Base-by-base conservation (phyloP, 1,284 basidiomycete species). In the Pterula multifida region DNA sequence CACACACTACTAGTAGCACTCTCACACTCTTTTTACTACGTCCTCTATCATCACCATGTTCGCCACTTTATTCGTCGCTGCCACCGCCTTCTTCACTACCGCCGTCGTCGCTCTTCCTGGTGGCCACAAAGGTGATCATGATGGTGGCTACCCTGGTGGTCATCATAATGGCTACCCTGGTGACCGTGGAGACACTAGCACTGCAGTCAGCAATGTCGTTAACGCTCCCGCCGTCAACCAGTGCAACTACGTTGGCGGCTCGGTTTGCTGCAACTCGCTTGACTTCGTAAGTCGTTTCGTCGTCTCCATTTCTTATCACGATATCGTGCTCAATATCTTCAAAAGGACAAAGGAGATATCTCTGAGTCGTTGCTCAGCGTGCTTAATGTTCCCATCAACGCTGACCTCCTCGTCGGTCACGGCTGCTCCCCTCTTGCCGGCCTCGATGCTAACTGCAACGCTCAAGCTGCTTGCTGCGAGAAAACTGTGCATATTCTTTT, bases 401-500 rank as follows among this genome's bases (percentile, higher is more conserved):
- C 21, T 17, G 19, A 42, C 39, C 17, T 42, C 9, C 39, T 42
- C 39, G 39, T 42, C 39, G 39, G 39, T 42, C 39, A 42, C 39
- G 39, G 39, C 4, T 42, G 39, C 17, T 42, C 39, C 4, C 39
- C 39, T 9, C 17, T 42, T 22, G 39, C 19, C 17, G 6, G 9
- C 17, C 39, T 42, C 39, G 4, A 6, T n/a, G 6, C n/a, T 17
- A 42, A 6, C 19, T 42, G 39, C 17, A 42, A 42, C 19, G 39
- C 39, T n/a, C 39, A 42, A 19, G 39, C 39, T 22, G 39, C 39
- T 19, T 42, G 39, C 39, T 42, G 39, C 21, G 39, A 42, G 39
- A 42, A 42, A 17, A 42, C 39, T 42, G 39, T 42, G 19, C 6
- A 17, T n/a, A 19, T 42, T 42, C 9, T 9, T 42, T 42, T 19